Evolutionary conservation across 2,329 filamentous ascomycete species (phyloP), one percentile per base, ranked within the genome.

Genomic region (Fusarium scirpi): DNA sequence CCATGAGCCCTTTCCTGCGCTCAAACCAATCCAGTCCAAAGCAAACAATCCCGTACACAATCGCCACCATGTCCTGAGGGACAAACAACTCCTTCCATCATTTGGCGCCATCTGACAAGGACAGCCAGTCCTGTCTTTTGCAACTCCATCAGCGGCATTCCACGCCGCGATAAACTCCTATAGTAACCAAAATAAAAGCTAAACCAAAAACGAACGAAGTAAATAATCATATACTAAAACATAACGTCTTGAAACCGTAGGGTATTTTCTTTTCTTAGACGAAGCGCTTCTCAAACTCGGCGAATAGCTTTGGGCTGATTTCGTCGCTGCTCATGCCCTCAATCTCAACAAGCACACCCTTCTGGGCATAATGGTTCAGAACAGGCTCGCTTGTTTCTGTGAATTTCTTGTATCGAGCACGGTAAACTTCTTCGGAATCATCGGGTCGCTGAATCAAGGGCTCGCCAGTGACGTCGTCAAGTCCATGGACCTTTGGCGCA

Each of bases 401-500:
- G 76, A 98, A 99, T 77, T 93, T 93, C 76, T 87, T 85, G 76
- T 97, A 88, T 57, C 96, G 88, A 51, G 90, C 86, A 73, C 90
- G 90, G 88, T 97, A 99, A 18, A 95, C 92, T 51, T 93, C 91
- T 73, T 96, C 91, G 61, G 90, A 91, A 78, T 99, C 96, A 77
- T 99, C 96, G 10, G 91, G 85, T 58, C 96, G 87, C 78, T 97
- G 92, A 8, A 92, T 91, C 67, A 99, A 85, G 24, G 87, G 84
- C 78, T 99, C 96, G 18, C 96, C 96, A 0, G 96, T 99, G 49
- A 98, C 78, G 79, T 99, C 96, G 80, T 99, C 96, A 72, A 86
- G 88, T 27, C 96, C 95, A 0, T 89, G 82, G 2, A 94, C 89
- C 71, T 91, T 91, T 1, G 96, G 96, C 10, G 92, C 87, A 77